Conservation (phyloP, 2,329 filamentous ascomycete genomes). For the Lojkania enalia region DNA sequence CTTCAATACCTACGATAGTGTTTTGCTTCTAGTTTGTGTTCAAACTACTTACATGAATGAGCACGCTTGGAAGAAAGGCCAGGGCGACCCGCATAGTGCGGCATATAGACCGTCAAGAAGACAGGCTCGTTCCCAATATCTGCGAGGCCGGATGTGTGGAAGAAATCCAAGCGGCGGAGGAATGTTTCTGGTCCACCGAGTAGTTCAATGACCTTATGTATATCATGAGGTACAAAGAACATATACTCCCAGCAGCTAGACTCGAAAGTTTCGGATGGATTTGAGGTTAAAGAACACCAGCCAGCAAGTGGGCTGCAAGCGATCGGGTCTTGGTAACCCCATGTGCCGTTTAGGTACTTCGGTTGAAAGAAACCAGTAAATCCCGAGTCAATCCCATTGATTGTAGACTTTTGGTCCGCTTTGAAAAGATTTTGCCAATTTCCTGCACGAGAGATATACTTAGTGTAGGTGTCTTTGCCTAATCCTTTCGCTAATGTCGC, state of each 20-base stretch:
- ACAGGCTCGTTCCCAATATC: conserved; percentile 54
- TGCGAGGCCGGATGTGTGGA: conserved; percentile 49
- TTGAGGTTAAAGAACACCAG: conserved; percentile 40
- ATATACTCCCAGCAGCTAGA: conserved; percentile 73
- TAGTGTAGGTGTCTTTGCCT: conserved; percentile 57
- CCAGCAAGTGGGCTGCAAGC: conserved; percentile 35
- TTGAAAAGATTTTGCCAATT: conserved; percentile 73
- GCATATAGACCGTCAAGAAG: conserved; percentile 51
- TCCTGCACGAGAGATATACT: conserved; percentile 61
- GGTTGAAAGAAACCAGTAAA: conserved; percentile 74
- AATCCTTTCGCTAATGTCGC: conserved; percentile 63
- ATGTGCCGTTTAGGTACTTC: conserved; percentile 66
- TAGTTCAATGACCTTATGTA: conserved; percentile 43
- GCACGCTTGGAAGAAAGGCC: conserved; percentile 46
- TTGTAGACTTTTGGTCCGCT: conserved; percentile 28
- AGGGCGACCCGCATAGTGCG: conserved; percentile 52
- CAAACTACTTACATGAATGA: conserved; percentile 39
- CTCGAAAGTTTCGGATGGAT: conserved; percentile 71
- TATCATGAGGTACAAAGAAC: conserved; percentile 58
- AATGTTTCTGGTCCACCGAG: conserved; percentile 49
- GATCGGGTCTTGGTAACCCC: conserved; percentile 67
- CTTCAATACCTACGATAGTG: too few relatives aligned
- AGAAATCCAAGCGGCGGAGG: conserved; percentile 48
- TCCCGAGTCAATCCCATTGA: conserved; percentile 59
- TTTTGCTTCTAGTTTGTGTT: background rate